Conservation (phyloP, 805 yeast genomes). For the Barnettozyma wickerhamii region DNA sequence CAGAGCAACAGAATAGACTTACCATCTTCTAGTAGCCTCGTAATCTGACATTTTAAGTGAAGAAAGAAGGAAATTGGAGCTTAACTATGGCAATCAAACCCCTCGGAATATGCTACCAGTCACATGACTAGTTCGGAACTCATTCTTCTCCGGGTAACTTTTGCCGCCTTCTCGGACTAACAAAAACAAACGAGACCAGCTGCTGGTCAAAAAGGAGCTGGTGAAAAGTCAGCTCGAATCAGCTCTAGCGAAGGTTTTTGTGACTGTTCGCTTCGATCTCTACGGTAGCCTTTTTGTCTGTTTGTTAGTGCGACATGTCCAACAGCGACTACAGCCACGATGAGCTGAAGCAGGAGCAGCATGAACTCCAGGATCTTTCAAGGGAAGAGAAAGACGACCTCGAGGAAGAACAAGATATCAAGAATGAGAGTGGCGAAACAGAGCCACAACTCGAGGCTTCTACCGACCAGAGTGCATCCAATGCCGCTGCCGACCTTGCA, state of each 20-base stretch:
- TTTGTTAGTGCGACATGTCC: conserved; percentile 16
- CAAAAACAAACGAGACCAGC: neutral
- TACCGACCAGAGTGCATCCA: conserved; percentile 10
- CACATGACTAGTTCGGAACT: neutral
- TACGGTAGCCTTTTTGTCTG: neutral
- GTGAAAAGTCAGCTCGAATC: neutral
- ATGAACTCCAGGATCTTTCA: conserved; percentile 20
- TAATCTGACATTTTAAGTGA: no score
- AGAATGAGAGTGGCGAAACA: conserved; percentile 8
- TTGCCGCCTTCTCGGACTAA: neutral
- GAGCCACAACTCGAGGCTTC: conserved; percentile 4
- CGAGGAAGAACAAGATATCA: conserved; percentile 13
- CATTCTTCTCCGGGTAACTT: neutral
- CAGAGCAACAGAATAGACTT: no score
- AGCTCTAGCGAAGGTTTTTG: no score
- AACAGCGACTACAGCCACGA: conserved; percentile 19
- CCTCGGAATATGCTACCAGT: no score
- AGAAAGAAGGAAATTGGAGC: no score
- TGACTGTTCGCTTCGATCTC: neutral
- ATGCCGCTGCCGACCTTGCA: conserved; percentile 32
- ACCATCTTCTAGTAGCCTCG: neutral
- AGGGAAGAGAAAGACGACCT: conserved; percentile 24
- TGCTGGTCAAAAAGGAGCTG: neutral
- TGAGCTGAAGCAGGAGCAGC: conserved; percentile 20
- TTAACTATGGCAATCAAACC: no score